Evolutionary conservation across 2,329 filamentous ascomycete genomes (phyloP), one percentile per base, ranked within the genome.

Genomic region (Teratosphaeriaceae sp.): DNA sequence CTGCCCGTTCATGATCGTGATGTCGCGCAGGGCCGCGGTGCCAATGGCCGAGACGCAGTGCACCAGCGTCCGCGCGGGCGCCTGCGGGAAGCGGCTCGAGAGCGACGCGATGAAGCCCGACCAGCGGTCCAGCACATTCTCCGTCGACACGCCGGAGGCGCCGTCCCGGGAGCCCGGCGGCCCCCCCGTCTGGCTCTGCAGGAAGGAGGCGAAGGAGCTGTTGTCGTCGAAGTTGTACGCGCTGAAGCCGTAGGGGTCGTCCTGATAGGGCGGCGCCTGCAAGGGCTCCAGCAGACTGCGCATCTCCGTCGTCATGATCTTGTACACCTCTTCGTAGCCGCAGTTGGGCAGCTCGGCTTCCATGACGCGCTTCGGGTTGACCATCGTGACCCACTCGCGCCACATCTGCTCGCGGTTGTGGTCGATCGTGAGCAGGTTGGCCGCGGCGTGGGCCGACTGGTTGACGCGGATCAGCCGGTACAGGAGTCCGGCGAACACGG

Each of bases 371-470:
- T 76, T 75, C 3, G 75, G 67, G 48, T 77, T 76, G 31, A 79
- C 74, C 59, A 72, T 71, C 9, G 65, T 79, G 30, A 88, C 80
- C 82, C 89, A 95, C 59, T 98, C 92, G 39, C 84, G 73, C 71
- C 92, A 96, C 92, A 98, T 97, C 58, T 92, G 85, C 52, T 92
- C 88, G 42, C 92, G 80, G 61, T 94, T 94, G 35, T 87, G 85
- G 15, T 88, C 82, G 57, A 90, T 87, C 6, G 87, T 87, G 11
- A 98, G 74, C 77, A 95, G 88, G 50, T 92, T 94, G 18, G 89
- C 90, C 1, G 90, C 88, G 1, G 92, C 89, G 60, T 97, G 90
- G 2, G 92, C 92, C 16, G 90, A 88, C 46, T 92, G 77, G 59
- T 98, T 98, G 47, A 96, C 92, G 45, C 89, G 80, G 26, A 97